Evolutionary conservation across 2,329 filamentous ascomycete species (phyloP), one percentile per base, ranked within the genome.

Genomic region (Venturia carpophila): DNA sequence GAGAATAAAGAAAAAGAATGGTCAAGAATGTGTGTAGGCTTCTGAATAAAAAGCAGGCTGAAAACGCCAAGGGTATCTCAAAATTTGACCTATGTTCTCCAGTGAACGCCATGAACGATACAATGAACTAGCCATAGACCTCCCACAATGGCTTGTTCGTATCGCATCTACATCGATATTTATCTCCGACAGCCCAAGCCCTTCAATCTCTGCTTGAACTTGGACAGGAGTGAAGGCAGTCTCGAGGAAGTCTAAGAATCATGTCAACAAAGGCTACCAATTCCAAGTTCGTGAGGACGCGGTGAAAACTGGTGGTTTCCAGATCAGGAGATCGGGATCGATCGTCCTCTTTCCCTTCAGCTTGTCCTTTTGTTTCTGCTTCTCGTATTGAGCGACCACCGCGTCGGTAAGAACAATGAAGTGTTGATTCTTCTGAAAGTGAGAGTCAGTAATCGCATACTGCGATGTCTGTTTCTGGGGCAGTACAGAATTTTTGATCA

Each of bases 301-400:
- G 34, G 89, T 92, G 73, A 97, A 97, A 0, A 97, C 90, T 0
- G 94, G 94, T 13, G 94, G 93, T 76, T 96, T 97, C 94, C 94
- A 99, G 71, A 92, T 88, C 66, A 99, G 86, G 71, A 84, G 84
- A 24, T 85, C 83, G 0, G 92, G 82, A 67, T 96, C 89, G 68
- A 99, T 92, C 56, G 83, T 78, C 64, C 89, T 83, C 75, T 87
- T 88, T 66, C 87, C 85, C 77, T 95, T 97, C 64, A 84, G 74
- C 77, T 89, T 92, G 69, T 90, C 85, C 77, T 91, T 95, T 70
- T 92, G 89, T 69, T 89, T 83, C 71, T 90, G 86, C 74, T 88
- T 83, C 66, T 87, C 83, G 68, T 86, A 79, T 71, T 86, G 82
- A 69, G 84, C 81, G 56, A 97, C 82, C 63, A 96, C 83, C 67